Evolutionary conservation across 345 rosid species (phyloP).

Genomic region (Pseudoturritis turrita): DNA sequence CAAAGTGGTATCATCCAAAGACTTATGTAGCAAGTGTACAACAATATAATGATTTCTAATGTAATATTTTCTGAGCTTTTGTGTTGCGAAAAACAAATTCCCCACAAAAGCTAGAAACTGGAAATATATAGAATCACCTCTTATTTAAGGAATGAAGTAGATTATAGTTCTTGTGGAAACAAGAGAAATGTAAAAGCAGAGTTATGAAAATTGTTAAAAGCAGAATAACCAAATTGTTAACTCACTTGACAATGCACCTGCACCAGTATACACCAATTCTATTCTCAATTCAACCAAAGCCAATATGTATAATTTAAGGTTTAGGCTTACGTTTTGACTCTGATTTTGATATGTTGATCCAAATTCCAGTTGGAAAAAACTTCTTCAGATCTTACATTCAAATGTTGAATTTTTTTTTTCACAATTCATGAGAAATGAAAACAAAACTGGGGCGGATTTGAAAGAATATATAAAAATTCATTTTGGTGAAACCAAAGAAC

Average conservation of each 20-base stretch:
- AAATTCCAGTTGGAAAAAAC: too few species aligned
- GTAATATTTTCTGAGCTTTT: neutral
- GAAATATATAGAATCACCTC: neutral
- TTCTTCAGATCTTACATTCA: too few species aligned
- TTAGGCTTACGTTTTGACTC: too few species aligned
- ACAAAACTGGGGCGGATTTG: too few species aligned
- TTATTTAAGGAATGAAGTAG: neutral
- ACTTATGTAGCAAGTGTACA: slow-evolving; percentile 3
- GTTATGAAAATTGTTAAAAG: too few species aligned
- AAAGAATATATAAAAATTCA: neutral
- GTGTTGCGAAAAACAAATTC: neutral
- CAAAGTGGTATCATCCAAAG: slow-evolving; percentile 2
- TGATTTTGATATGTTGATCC: too few species aligned
- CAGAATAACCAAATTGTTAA: too few species aligned
- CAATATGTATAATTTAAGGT: too few species aligned
- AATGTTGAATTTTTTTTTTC: too few species aligned
- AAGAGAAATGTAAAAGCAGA: neutral
- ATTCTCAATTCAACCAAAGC: too few species aligned
- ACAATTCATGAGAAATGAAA: neutral
- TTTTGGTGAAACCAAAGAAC: neutral
- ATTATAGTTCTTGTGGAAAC: neutral
- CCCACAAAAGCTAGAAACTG: neutral
- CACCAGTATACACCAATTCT: too few species aligned
- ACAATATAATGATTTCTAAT: neutral
- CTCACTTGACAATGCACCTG: too few species aligned